Conservation (phyloP, 2,329 filamentous ascomycete species). For the Aureobasidium sp. region DNA sequence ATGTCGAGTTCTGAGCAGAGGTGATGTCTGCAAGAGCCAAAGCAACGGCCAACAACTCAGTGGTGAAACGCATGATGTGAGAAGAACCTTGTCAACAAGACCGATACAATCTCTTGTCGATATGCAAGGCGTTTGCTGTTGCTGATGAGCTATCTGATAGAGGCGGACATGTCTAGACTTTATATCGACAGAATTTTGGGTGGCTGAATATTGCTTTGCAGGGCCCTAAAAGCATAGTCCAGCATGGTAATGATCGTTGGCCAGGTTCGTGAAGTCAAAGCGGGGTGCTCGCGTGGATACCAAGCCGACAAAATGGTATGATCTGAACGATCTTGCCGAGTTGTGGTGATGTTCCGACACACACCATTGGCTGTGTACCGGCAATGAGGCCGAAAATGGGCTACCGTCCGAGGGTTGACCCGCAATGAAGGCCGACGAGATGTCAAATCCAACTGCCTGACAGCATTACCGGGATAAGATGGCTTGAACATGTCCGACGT, state of each 20-base stretch:
- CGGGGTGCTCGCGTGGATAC: not conserved
- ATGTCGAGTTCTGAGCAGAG: conserved; percentile 13
- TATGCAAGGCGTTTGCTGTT: not conserved
- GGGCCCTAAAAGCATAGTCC: not conserved
- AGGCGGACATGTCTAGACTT: not conserved
- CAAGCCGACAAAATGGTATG: not conserved
- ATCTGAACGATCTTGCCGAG: not conserved
- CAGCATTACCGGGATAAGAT: not conserved
- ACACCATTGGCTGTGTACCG: not conserved
- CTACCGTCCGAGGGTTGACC: not conserved
- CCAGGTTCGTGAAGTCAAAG: conserved; percentile 2
- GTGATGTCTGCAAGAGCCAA: conserved; percentile 10
- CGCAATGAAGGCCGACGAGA: not conserved
- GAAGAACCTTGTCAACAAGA: conserved; percentile 4
- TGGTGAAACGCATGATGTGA: conserved; percentile 16
- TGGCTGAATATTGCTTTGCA: not conserved
- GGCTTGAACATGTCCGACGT: not conserved
- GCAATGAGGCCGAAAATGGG: not conserved
- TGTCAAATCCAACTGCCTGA: not conserved
- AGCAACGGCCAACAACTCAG: conserved; percentile 13
- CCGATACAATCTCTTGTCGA: conserved; percentile 13
- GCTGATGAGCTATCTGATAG: not conserved
- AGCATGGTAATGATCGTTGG: not conserved
- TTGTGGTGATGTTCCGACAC: not conserved
- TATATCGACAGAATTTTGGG: not conserved